These are phyloP conservation scores for Hapsidospora chrysogenum DNA, from an alignment of 495 filamentous ascomycete species.

Conservation along the genomic window DNA sequence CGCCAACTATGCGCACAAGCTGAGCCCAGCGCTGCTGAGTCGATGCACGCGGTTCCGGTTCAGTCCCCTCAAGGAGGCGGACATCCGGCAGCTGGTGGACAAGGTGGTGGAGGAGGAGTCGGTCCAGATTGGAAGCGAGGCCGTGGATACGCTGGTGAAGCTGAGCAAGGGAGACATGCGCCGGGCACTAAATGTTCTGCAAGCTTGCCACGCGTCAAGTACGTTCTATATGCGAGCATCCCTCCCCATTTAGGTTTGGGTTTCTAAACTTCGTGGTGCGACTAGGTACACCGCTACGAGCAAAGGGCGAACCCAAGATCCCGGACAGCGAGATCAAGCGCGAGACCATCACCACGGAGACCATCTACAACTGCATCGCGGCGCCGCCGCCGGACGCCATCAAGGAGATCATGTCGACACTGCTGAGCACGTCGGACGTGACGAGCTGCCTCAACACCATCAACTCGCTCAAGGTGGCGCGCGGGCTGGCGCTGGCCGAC, in stretches of 20 bases:
- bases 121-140: conserved; percentile 66
- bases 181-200: conserved; percentile 83
- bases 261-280: conserved; percentile 6
- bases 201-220: conserved; percentile 92
- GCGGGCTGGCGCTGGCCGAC: conserved; percentile 86
- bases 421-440: conserved; percentile 70
- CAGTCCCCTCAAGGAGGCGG: conserved; percentile 73
- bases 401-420: conserved; percentile 60
- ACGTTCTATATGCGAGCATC: conserved; percentile 12
- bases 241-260: conserved; percentile 8
- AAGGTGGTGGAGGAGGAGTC: conserved; percentile 77
- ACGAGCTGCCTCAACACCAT: conserved; percentile 74
- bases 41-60: conserved; percentile 93
- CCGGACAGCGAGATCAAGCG: conserved; percentile 40
- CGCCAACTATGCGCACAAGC: conserved; percentile 97
- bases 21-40: conserved; percentile 85
- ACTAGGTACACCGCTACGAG: conserved; percentile 51
- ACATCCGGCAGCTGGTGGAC: conserved; percentile 73
- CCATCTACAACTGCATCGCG: conserved; percentile 95
- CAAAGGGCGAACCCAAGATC: conserved; percentile 43
- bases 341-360: conserved; percentile 74
- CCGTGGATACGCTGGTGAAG: conserved; percentile 61
- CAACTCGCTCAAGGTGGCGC: conserved; percentile 66
- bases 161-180: conserved; percentile 95
- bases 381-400: conserved; percentile 88